Base-by-base conservation (phyloP, 768 basidiomycete species). In the Pisolithus marmoratus region DNA sequence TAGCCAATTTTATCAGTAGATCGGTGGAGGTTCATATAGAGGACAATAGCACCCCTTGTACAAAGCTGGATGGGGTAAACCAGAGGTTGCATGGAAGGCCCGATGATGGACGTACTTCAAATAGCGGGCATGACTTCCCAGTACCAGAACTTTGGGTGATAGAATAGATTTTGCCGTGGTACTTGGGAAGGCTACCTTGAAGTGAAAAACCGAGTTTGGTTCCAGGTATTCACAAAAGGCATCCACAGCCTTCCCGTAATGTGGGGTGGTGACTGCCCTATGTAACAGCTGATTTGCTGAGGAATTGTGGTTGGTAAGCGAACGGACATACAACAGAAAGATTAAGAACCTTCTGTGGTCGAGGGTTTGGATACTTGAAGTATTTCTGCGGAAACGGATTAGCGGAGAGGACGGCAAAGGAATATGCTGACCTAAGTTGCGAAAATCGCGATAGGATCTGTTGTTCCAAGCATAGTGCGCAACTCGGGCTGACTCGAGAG, bases 141-240 rank as follows among this genome's bases (percentile, higher is more conserved):
- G 53, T 59, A 2, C 58, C 58, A 41, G 56, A 61, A 43, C 60
- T 59, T 48, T 59, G 58, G 8, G 58, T 46, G 2, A 61, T 49
- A 1, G 52, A 54, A 22, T 57, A 49, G 31, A 47, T 49, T 23
- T 58, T 58, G 17, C 48, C 54, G 43, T 56, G 54, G 15, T 51
- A 41, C 22, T 19, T 11, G 29, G 9, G 5, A 7, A 20, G 15
- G 22, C 19, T 1, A 11, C 19, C 4, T 4, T 20, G 20, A 12
- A 17, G 26, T 8, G 8, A 8, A 31, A 8, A 6, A 11, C 8
- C 7, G 29, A 51, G 50, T 7, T 23, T 40, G 2, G 7, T 24
- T 8, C 34, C 3, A 54, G 37, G 31, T 54, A 54, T 17, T 50
- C 19, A 15, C 38, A 45, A 11, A 54, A 54, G 22, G 40, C 34